phyloP scores from a whole-genome alignment of 257 asterid species.

The Solanum medicagineum region DNA sequence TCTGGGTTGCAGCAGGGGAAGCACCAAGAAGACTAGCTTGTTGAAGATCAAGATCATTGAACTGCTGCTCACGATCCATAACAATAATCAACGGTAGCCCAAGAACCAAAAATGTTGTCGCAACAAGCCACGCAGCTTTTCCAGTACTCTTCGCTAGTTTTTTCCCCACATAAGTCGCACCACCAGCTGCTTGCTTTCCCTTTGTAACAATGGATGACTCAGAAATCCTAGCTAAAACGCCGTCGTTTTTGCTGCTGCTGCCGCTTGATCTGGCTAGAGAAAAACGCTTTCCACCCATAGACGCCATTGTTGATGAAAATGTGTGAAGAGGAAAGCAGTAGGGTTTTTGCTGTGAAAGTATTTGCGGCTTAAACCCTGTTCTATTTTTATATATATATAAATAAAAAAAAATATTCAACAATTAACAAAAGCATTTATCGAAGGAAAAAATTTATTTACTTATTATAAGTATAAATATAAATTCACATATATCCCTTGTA shows the following conservation, averaged over 20 bases:
- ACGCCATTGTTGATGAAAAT: not conserved
- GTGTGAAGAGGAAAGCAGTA: not conserved
- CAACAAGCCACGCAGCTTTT: not conserved
- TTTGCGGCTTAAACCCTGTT: not conserved
- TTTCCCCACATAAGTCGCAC: conserved; percentile 41
- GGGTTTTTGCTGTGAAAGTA: not conserved
- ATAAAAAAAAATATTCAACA: not conserved
- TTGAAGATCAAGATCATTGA: conserved; percentile 31
- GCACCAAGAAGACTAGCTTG: not conserved
- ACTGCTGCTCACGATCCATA: not conserved
- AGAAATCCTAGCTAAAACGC: conserved; percentile 29
- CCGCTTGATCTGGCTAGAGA: not conserved
- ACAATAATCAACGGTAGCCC: not conserved
- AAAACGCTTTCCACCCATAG: not conserved
- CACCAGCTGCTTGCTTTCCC: conserved; percentile 38
- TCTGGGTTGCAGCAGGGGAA: not conserved
- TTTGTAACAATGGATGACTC: conserved; percentile 19
- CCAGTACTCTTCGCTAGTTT: conserved; percentile 31
- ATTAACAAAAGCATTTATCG: not conserved
- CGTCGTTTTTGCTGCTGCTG: conserved; percentile 5
- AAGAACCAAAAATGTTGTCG: not conserved
- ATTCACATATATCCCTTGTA: too few relatives aligned
- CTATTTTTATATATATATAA: not conserved
- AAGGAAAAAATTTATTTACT: too few relatives aligned
- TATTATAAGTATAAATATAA: too few relatives aligned